Evolutionary conservation across 768 basidiomycete species (phyloP), one percentile per base, ranked within the genome.

Genomic region (Russula earlei): DNA sequence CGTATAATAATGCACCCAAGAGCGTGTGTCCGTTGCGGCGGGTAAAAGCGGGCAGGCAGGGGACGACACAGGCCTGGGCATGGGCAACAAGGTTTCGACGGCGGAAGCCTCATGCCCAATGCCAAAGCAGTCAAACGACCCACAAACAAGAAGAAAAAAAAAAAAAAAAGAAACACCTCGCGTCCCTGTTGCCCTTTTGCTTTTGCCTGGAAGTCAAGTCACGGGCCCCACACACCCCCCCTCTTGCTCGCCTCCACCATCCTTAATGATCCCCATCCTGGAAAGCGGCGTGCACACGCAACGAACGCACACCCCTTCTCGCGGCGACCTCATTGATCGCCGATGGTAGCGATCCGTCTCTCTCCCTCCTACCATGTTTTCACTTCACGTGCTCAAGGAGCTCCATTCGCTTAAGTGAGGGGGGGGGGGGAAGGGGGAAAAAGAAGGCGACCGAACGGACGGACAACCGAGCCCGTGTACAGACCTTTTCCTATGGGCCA

Each of bases 71-170:
- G 12, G 34, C 11, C 11, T 36, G 34, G 45, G 45, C 29, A 29
- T 47, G 29, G 45, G 14, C 45, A 38, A 49, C n/a, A 25, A 55
- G 41, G n/a, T 29, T 56, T 52, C 25, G 45, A 54, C 37, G 55
- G 42, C 34, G 36, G 55, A 56, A 44, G 36, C 49, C 49, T 56
- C 55, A 34, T 56, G 54, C 46, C 54, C 27, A 54, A 34, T 56
- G 54, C 46, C 54, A 38, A 54, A 45, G 53, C 37, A 29, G 37
- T 33, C 44, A 46, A 54, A 50, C 24, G 22, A 29, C 20, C 37
- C n/a, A n/a, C n/a, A n/a, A n/a, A n/a, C n/a, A n/a, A n/a, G n/a
- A n/a, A n/a, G n/a, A n/a, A n/a, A n/a, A n/a, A n/a, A n/a, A n/a
- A n/a, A n/a, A n/a, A n/a, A n/a, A n/a, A n/a, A n/a, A n/a, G n/a